Base-by-base conservation (phyloP, 345 rosid species). In the Salix udensis region DNA sequence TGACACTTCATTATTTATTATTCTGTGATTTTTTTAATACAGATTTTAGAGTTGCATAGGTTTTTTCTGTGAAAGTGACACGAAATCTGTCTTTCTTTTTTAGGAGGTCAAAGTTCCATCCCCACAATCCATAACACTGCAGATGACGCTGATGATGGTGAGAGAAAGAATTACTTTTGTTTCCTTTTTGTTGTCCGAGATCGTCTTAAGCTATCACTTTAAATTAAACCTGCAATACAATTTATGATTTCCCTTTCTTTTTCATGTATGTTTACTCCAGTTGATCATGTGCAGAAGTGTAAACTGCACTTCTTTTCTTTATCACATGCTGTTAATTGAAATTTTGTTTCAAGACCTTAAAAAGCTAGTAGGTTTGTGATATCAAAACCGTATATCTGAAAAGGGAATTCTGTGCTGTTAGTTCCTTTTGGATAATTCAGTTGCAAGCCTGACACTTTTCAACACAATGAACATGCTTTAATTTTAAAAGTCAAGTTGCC, bases 101-200 rank as follows among this genome's bases (percentile, higher is more conserved):
- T 78, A 88, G 92, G 88, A 67, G 82, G 67, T 72, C 91, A 80
- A 74, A 84, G 75, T 74, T 62, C 85, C 15, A 77, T 67, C 64
- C 34, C 86, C 11, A 37, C 78, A 74, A 83, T 76, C 69, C 73
- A 67, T 55, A 86, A 78, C 79, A 77, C 79, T 80, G 65, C 88
- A 68, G 87, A 84, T 74, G 89, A 74, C 23, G 88, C 24, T 6
- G 90, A 85, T 77, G 93, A 79, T 74, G 93, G 91, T 88, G 77
- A 82, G 89, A 72, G 9, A 40, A 55, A 37, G 15, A 14, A 8
- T 61, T 14, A 19, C 15, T 1, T n/a, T 2, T 52, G 67, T 65
- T 53, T 26, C 16, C 21, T 28, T 78, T 73, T 48, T 2, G 26
- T 53, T 6, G 16, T 21, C 64, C 50, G 26, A 28, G 12, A n/a